Evolutionary conservation across 2,329 filamentous ascomycete genomes (phyloP).

Genomic region (Phialophora expanda): DNA sequence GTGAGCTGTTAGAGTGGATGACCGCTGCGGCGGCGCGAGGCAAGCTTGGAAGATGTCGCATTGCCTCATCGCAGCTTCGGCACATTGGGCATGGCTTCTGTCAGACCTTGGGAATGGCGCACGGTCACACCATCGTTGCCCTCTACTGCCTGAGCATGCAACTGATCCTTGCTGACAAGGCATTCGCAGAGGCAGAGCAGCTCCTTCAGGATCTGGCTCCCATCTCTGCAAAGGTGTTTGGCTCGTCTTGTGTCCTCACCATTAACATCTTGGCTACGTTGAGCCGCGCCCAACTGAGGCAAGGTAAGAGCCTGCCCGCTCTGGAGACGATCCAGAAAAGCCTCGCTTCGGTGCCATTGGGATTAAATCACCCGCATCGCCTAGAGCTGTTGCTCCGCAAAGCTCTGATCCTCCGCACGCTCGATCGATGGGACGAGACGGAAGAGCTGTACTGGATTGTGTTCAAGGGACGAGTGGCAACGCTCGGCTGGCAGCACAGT

Average conservation of each 20-base stretch:
- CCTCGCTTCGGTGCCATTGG: conserved; percentile 13
- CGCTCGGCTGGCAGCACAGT: conserved; percentile 9
- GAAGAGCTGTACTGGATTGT: conserved; percentile 20
- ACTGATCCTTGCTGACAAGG: conserved; percentile 11
- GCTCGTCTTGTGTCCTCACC: conserved; percentile 3
- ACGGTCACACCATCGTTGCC: conserved; percentile 16
- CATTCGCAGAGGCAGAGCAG: conserved; percentile 12
- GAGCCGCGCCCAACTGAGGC: conserved; percentile 15
- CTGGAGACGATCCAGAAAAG: conserved; percentile 10
- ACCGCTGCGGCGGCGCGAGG: conserved; percentile 2
- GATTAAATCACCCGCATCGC: conserved; percentile 17
- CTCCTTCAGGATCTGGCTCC: not conserved
- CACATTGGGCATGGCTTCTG: not conserved
- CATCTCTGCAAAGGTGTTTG: conserved; percentile 2
- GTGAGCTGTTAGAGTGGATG: conserved; percentile 19
- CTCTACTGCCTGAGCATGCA: conserved; percentile 16
- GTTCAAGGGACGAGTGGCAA: conserved; percentile 10
- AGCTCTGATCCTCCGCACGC: conserved; percentile 14
- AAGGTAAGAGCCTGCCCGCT: conserved; percentile 5
- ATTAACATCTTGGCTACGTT: conserved; percentile 16
- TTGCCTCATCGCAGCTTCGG: not conserved
- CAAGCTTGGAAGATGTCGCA: not conserved
- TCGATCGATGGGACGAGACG: conserved; percentile 9
- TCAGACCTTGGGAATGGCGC: not conserved
- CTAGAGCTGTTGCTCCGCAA: conserved; percentile 18